phyloP scores from a whole-genome alignment of 2,329 filamentous ascomycete species.

The Diaporthe citri region DNA sequence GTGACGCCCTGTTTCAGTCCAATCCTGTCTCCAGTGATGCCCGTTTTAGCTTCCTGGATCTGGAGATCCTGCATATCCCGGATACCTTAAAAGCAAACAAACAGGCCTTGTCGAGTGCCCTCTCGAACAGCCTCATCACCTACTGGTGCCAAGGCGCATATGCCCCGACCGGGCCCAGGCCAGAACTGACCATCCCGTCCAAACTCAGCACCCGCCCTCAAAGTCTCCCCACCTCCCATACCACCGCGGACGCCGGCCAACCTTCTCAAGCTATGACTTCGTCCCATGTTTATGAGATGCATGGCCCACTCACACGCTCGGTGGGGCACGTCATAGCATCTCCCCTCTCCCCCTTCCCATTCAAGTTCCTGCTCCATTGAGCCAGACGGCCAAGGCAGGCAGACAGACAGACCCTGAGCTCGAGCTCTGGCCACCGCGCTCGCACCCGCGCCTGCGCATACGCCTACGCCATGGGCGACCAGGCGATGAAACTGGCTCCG shows the following conservation, averaged over 20 bases:
- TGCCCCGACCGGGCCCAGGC: background rate
- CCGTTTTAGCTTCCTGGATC: conserved; percentile 23
- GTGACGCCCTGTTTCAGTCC: background rate
- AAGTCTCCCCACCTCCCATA: conserved; percentile 22
- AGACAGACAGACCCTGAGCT: conserved; percentile 7
- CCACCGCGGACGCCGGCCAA: conserved; percentile 14
- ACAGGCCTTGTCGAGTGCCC: background rate
- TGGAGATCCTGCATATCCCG: conserved; percentile 23
- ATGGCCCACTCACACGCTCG: conserved; percentile 14
- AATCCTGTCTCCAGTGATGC: conserved; percentile 5
- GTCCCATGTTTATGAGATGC: conserved; percentile 30
- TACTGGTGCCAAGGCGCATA: background rate
- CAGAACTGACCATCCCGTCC: conserved; percentile 9
- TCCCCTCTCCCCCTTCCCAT: conserved; percentile 10
- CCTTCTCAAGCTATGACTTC: conserved; percentile 26
- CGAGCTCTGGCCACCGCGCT: conserved; percentile 27
- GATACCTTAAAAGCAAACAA: background rate
- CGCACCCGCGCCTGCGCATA: background rate
- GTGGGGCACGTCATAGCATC: conserved; percentile 27
- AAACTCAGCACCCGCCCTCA: conserved; percentile 10
- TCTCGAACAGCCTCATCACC: background rate
- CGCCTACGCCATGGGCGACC: background rate
- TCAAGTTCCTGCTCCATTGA: background rate
- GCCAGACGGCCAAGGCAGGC: conserved; percentile 7
- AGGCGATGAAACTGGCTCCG: conserved; percentile 26